Evolutionary conservation across 768 basidiomycete species (phyloP).

Genomic region (Cystobasidium ongulense): DNA sequence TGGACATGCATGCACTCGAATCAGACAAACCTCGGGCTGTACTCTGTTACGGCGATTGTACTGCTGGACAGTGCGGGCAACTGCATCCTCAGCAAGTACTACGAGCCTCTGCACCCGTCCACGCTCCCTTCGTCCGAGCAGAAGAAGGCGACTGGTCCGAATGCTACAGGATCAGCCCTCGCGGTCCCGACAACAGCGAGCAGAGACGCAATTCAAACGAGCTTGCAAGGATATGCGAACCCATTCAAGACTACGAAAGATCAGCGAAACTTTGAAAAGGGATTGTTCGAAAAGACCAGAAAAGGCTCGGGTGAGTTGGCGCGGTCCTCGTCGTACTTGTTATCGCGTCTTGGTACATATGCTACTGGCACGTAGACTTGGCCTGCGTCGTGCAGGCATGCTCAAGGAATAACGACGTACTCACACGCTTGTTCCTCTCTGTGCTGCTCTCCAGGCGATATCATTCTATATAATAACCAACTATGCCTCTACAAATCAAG

Average conservation of each 20-base stretch:
- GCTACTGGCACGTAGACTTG: background rate
- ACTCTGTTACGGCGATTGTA: conserved; percentile 75
- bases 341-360: background rate
- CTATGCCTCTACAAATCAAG: conserved; percentile 91
- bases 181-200: conserved; percentile 40
- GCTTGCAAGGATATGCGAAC: conserved; percentile 40
- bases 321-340: background rate
- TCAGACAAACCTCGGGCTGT: conserved; percentile 57
- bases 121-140: conserved; percentile 45
- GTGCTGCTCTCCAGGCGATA: conserved; percentile 60
- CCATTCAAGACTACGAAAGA: conserved; percentile 62
- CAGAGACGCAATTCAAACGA: conserved; percentile 22
- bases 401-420: too few species aligned
- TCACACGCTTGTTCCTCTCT: background rate
- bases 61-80: conserved; percentile 93
- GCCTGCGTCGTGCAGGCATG: too few species aligned
- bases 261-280: conserved; percentile 91
- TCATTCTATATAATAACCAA: conserved; percentile 80
- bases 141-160: conserved; percentile 22
- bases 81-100: conserved; percentile 93
- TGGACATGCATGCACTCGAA: background rate
- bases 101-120: conserved; percentile 57
- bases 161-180: conserved; percentile 31
- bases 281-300: conserved; percentile 89
- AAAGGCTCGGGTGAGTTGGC: conserved; percentile 66